A percentile compares a stretch with the other conserved stretches of the same genome.
These are phyloP conservation scores for Phytophthora tentaculata DNA, from an alignment of 352 stramenopile species.

Conservation along the genomic window DNA sequence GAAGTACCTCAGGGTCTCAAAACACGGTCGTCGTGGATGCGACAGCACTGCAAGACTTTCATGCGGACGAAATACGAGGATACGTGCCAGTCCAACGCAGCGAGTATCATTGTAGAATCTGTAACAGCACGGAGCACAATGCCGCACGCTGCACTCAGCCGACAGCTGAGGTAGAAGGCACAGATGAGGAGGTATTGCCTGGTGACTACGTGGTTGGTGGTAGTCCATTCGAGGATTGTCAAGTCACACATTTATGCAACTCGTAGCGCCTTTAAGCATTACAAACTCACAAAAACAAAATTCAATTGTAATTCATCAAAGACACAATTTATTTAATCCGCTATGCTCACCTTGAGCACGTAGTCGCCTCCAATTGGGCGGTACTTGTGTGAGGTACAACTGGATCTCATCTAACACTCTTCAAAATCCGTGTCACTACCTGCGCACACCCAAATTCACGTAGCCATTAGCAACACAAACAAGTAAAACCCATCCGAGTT, in stretches of 20 bases:
- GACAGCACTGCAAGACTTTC: not conserved
- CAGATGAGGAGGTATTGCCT: not conserved
- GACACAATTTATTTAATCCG: too few relatives aligned
- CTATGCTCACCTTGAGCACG: too few relatives aligned
- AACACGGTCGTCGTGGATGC: not conserved
- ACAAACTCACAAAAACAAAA: too few relatives aligned
- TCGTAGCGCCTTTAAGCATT: too few relatives aligned
- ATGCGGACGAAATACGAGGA: not conserved
- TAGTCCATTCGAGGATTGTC: not conserved
- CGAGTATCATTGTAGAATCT: not conserved
- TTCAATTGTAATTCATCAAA: too few relatives aligned
- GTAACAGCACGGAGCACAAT: not conserved
- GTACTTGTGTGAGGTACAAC: too few relatives aligned
- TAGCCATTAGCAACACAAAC: too few relatives aligned
- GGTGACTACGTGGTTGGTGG: not conserved
- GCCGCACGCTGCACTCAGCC: not conserved
- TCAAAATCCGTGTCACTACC: too few relatives aligned
- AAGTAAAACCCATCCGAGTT: too few relatives aligned
- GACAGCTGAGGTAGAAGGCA: not conserved
- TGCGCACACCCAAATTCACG: too few relatives aligned
- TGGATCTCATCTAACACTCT: too few relatives aligned
- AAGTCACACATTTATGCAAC: not conserved
- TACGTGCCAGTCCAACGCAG: not conserved
- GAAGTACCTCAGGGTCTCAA: not conserved
- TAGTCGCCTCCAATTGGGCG: too few relatives aligned